These are phyloP conservation scores for Cicer yamashitae DNA, from an alignment of 306 rosid species.

Conservation along the genomic window DNA sequence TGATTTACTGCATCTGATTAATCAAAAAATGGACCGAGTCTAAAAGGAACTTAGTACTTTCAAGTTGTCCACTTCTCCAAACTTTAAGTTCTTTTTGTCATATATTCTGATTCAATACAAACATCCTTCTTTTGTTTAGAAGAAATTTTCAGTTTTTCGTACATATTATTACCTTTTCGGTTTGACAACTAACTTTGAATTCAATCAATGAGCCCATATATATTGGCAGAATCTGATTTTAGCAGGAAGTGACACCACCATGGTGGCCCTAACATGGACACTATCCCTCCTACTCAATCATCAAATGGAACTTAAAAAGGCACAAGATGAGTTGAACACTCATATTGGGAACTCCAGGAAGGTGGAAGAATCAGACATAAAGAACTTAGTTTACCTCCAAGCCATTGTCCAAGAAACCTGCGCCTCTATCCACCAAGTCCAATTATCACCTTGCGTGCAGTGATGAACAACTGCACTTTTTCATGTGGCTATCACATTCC, in stretches of 20 bases:
- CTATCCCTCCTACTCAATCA: slow-evolving; percentile 50
- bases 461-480: slow-evolving; percentile 51
- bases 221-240: slow-evolving; percentile 53
- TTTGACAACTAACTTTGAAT: slow-evolving; percentile 2
- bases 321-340: slow-evolving; percentile 46
- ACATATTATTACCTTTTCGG: neutral
- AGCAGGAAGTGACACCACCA: slow-evolving; percentile 54
- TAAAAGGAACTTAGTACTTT: too few relatives aligned
- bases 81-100: neutral
- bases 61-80: neutral
- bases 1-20: neutral
- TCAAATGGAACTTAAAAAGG: slow-evolving; percentile 38
- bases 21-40: too few relatives aligned
- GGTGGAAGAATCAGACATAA: slow-evolving; percentile 51
- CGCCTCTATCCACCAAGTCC: slow-evolving; percentile 57
- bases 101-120: slow-evolving; percentile 3
- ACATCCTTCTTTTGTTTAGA: neutral
- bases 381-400: slow-evolving; percentile 50
- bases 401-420: slow-evolving; percentile 53
- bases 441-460: slow-evolving; percentile 39
- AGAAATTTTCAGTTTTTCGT: neutral
- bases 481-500: slow-evolving; percentile 51
- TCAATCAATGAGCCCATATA: neutral
- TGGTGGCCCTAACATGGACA: slow-evolving; percentile 52
- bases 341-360: slow-evolving; percentile 43